Base-by-base conservation (phyloP, 2,329 filamentous ascomycete genomes). In the Alternaria ventricosa region DNA sequence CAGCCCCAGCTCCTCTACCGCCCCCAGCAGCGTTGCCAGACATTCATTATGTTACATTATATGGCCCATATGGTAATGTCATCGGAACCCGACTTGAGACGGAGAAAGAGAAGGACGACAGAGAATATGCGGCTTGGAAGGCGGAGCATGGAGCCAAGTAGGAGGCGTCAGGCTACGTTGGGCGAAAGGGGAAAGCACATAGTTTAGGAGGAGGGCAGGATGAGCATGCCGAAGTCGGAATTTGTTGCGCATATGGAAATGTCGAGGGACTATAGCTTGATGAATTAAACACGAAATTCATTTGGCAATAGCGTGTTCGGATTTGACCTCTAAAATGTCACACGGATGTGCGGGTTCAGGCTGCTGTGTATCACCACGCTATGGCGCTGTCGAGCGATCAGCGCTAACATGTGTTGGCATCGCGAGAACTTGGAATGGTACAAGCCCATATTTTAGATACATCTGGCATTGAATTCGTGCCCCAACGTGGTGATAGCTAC, bases 91-190 rank as follows among this genome's bases (percentile, higher is more conserved):
- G 23, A 8, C 22, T 15, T 7, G 56, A 58, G 30, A 58, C 56
- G 6, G 56, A 49, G n/a, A n/a, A 51, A 4, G 44, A 58, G 20
- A 58, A 51, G n/a, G 18, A 50, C 8, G 46, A 58, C 7, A 58
- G 46, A 8, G 46, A 58, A 6, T 58, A 27, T 28, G 22, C 50
- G 23, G 56, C 50, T 23, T 58, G 56, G 56, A 58, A 58, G 56
- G 20, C 13, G 46, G 46, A 33, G 22, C 36, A 36, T 41, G 49
- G 49, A 20, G 30, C 13, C 9, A 41, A 53, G 28, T 53, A 53
- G 30, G 28, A 25, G 20, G 8, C 30, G 25, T 27, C 28, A 13
- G n/a, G 27, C n/a, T 13, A 11, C 18, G 9, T 43, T 10, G 25
- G 25, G 4, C 47, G n/a, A 10, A 20, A 5, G 25, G 10, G 18